Evolutionary conservation across 768 basidiomycete species (phyloP).

Genomic region (Pisolithus orientalis): DNA sequence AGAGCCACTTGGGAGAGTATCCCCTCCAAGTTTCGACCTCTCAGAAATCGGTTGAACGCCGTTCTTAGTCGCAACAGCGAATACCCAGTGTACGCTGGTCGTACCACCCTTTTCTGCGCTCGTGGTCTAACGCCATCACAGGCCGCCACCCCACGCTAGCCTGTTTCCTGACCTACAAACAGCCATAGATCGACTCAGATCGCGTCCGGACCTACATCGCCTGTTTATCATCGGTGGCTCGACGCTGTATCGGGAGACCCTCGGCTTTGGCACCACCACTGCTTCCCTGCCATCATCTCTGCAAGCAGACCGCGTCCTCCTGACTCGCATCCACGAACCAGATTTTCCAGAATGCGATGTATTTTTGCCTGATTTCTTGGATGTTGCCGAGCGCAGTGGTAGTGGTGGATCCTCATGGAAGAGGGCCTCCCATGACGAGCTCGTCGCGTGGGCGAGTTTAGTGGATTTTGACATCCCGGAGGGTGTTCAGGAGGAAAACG

Average conservation of each 20-base stretch:
- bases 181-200: conserved; percentile 12
- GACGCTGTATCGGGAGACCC: conserved; percentile 67
- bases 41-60: conserved; percentile 69
- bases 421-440: conserved; percentile 51
- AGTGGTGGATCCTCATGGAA: conserved; percentile 39
- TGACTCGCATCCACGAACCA: conserved; percentile 77
- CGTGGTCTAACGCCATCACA: conserved; percentile 8
- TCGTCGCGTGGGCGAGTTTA: conserved; percentile 67
- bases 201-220: conserved; percentile 37
- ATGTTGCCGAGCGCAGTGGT: conserved; percentile 2
- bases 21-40: conserved; percentile 75
- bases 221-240: conserved; percentile 92
- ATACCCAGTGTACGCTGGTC: conserved; percentile 54
- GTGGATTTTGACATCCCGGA: conserved; percentile 58
- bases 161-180: conserved; percentile 17
- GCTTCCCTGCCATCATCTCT: conserved; percentile 27
- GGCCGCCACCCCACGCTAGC: conserved; percentile 11
- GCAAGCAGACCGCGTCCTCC: conserved; percentile 71
- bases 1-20: conserved; percentile 98
- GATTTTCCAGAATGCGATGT: conserved; percentile 81
- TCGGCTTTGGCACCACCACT: conserved; percentile 29
- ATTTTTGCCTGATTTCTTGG: conserved; percentile 71
- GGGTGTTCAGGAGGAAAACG: conserved; percentile 78
- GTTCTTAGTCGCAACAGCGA: conserved; percentile 60
- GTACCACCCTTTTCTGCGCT: background rate